phyloP scores from a whole-genome alignment of 1,284 basidiomycete species.

The Tetrapyrgos nigripes region DNA sequence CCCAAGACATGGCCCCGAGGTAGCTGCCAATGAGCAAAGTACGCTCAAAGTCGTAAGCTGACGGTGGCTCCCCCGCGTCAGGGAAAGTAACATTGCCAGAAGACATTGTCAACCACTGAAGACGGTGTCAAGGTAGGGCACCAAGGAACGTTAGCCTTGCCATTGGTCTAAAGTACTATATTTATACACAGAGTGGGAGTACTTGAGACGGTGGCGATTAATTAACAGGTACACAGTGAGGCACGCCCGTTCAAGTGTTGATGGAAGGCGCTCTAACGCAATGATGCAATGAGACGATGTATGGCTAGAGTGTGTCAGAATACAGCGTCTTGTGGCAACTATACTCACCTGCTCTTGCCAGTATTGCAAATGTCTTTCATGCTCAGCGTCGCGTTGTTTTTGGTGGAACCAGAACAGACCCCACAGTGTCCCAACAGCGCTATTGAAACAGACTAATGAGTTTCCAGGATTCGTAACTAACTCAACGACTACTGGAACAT shows the following conservation, averaged over 20 bases:
- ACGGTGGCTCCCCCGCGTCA: neutral
- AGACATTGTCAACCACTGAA: neutral
- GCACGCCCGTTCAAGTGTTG: conserved; percentile 77
- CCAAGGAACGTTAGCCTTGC: no score
- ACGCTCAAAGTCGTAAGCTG: conserved; percentile 1
- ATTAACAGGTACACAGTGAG: no score
- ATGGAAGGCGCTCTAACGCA: conserved; percentile 75
- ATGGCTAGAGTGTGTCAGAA: no score
- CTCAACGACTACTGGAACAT: conserved; percentile 73
- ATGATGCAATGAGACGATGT: conserved; percentile 1
- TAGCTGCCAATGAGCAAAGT: neutral
- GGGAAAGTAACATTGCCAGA: neutral
- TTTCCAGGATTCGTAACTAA: neutral
- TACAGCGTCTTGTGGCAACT: neutral
- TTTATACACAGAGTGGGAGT: no score
- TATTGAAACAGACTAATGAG: conserved; percentile 29
- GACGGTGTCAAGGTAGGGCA: neutral
- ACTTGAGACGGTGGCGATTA: no score
- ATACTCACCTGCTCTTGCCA: conserved; percentile 81
- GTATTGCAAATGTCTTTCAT: conserved; percentile 83
- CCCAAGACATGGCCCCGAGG: neutral
- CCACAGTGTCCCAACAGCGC: conserved; percentile 76
- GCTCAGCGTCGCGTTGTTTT: conserved; percentile 74
- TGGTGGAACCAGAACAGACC: conserved; percentile 75
- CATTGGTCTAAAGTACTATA: no score